These are phyloP conservation scores for Sporothrix pseudoabietina DNA, from an alignment of 2,329 filamentous ascomycete species.

Conservation along the genomic window DNA sequence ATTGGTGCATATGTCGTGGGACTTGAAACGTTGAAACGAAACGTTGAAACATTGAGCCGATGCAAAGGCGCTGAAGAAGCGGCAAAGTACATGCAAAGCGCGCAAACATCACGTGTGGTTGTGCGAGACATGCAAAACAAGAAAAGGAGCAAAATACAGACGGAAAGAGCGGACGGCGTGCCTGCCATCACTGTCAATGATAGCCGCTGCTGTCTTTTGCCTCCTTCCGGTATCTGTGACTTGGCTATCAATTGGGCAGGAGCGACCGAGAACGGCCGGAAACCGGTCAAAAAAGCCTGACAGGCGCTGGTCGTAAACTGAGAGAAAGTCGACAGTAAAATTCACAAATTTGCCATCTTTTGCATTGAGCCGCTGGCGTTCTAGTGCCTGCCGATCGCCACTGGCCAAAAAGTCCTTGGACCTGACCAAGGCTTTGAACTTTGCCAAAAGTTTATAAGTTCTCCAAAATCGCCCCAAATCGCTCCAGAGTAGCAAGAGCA, in stretches of 20 bases:
- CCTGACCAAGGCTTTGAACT: not conserved
- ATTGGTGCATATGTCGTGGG: not conserved
- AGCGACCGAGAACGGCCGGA: not conserved
- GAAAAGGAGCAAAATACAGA: not conserved
- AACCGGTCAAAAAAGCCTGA: not conserved
- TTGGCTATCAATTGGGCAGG: not conserved
- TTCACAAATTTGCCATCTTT: not conserved
- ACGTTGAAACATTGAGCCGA: no score
- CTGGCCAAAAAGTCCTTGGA: not conserved
- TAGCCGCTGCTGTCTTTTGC: not conserved
- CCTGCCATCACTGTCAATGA: not conserved
- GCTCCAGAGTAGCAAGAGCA: not conserved
- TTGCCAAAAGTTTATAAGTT: not conserved
- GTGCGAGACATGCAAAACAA: not conserved
- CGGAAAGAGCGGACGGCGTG: not conserved
- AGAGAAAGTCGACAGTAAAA: not conserved
- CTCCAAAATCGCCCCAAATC: not conserved
- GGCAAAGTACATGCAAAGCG: not conserved
- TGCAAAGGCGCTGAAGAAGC: not conserved
- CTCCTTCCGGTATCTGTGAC: not conserved
- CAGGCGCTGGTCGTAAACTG: not conserved
- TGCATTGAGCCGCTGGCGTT: not conserved
- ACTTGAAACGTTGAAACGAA: not conserved
- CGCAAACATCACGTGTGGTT: not conserved
- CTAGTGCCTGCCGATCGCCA: conserved; percentile 2